Percentiles rank a stretch among this genome's conserved stretches.
Evolutionary conservation across 2,329 filamentous ascomycete genomes (phyloP).

Genomic region (Sporothrix humicola): DNA sequence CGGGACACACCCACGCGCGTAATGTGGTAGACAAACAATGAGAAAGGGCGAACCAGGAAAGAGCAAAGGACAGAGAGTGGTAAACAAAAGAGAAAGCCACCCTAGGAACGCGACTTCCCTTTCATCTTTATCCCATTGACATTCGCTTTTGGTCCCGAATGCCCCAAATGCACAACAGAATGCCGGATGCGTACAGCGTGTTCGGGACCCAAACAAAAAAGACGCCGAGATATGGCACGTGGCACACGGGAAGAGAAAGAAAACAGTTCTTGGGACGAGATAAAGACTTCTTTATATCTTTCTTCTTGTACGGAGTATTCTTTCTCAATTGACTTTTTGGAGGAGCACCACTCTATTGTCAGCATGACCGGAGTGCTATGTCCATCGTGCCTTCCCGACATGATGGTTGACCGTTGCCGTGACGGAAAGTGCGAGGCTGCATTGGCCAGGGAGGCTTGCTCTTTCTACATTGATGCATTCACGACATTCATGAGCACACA

Average conservation of each 20-base stretch:
- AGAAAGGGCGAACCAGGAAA: not conserved
- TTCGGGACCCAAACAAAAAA: not conserved
- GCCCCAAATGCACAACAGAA: not conserved
- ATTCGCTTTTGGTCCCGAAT: not conserved
- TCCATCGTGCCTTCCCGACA: not conserved
- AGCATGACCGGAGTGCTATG: not conserved
- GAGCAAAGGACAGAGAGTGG: not conserved
- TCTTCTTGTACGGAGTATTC: not conserved
- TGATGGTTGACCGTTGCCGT: not conserved
- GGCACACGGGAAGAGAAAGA: not conserved
- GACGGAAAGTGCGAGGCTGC: not conserved
- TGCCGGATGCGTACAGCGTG: slow-evolving; percentile 16
- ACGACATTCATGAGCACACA: no score
- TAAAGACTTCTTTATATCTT: not conserved
- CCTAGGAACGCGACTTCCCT: slow-evolving; percentile 12
- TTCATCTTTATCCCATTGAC: slow-evolving; percentile 19
- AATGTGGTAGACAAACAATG: not conserved
- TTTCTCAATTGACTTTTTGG: not conserved
- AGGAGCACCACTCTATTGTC: not conserved
- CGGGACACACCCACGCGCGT: not conserved
- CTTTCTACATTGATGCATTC: not conserved
- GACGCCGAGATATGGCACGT: slow-evolving; percentile 7
- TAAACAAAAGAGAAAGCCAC: not conserved
- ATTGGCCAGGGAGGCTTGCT: not conserved
- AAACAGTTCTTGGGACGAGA: no score